phyloP scores from a whole-genome alignment of 192 early-diverging fungal genomes.

The Backusella westeae region DNA sequence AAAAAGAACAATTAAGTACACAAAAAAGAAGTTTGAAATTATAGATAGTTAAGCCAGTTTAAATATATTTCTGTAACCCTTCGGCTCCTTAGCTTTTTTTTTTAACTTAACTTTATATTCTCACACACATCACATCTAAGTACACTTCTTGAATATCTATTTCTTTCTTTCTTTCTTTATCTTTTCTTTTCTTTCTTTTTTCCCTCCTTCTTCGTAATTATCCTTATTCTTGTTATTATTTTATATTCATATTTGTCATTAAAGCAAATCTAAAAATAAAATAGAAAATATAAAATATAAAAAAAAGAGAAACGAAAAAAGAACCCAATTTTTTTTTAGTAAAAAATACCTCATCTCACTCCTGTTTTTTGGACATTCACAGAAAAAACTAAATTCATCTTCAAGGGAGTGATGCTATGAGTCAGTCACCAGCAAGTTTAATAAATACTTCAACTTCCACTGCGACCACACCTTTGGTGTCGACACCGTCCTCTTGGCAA shows the following conservation, averaged over 20 bases:
- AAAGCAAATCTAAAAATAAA: not conserved
- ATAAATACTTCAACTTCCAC: constrained; percentile 1
- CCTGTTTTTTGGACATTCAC: not conserved
- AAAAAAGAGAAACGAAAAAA: not conserved
- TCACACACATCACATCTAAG: not conserved
- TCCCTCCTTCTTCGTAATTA: not conserved
- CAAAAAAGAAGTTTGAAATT: not conserved
- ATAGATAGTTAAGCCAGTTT: constrained; percentile 7
- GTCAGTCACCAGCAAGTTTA: not conserved
- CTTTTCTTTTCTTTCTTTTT: constrained; percentile 14
- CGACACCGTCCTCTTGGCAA: constrained; percentile 4
- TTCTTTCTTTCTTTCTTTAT: constrained; percentile 10
- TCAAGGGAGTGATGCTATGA: not conserved
- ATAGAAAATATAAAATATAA: not conserved
- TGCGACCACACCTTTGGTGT: not conserved
- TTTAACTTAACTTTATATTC: not conserved
- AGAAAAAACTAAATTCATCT: constrained; percentile 1
- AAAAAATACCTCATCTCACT: not conserved
- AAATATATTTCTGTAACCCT: constrained; percentile 15
- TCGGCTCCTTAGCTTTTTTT: constrained; percentile 20
- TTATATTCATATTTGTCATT: not conserved
- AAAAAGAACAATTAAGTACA: not conserved
- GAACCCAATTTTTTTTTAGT: not conserved
- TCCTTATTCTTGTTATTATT: not conserved
- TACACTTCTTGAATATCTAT: not conserved